These are phyloP conservation scores for Lachnellula suecica DNA, from an alignment of 2,329 filamentous ascomycete species.

Conservation along the genomic window DNA sequence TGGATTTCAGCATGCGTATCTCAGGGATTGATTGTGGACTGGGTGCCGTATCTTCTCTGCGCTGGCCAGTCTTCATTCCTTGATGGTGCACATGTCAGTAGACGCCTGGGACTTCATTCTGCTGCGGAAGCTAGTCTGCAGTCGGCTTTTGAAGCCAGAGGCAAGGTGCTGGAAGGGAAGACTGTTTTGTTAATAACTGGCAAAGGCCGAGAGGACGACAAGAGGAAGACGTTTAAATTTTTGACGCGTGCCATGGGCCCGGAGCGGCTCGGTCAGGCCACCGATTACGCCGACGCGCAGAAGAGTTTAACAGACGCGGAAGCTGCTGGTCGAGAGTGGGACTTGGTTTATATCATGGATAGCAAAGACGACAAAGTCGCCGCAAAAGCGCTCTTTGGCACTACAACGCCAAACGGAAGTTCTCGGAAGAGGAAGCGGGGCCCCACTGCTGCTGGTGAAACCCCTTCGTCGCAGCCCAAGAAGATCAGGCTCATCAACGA, in stretches of 20 bases:
- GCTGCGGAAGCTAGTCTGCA: conserved; percentile 54
- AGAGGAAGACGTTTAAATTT: conserved; percentile 74
- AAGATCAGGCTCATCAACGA: conserved; percentile 71
- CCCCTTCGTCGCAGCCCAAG: conserved; percentile 41
- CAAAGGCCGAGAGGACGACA: conserved; percentile 59
- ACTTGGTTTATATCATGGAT: conserved; percentile 82
- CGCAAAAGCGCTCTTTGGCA: conserved; percentile 33
- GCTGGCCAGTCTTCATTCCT: conserved; percentile 79
- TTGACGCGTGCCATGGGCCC: conserved; percentile 78
- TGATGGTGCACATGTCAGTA: conserved; percentile 73
- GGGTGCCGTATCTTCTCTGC: conserved; percentile 80
- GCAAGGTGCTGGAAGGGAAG: conserved; percentile 61
- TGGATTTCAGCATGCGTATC: conserved; percentile 77
- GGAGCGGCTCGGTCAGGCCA: conserved; percentile 60
- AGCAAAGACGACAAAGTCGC: conserved; percentile 51
- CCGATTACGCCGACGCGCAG: conserved; percentile 65
- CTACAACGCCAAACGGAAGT: conserved; percentile 22
- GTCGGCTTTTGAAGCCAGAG: conserved; percentile 57
- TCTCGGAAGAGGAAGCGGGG: conserved; percentile 45
- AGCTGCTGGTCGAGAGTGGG: conserved; percentile 50
- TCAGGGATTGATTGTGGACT: conserved; percentile 63
- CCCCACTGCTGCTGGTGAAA: conserved; percentile 31
- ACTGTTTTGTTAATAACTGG: conserved; percentile 72
- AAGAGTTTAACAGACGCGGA: conserved; percentile 54
- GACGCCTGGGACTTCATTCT: conserved; percentile 63